A percentile compares a stretch with the other conserved stretches of the same genome.
Evolutionary conservation across 495 filamentous ascomycete genomes (phyloP).

Genomic region (Antarctomyces pellizariae): DNA sequence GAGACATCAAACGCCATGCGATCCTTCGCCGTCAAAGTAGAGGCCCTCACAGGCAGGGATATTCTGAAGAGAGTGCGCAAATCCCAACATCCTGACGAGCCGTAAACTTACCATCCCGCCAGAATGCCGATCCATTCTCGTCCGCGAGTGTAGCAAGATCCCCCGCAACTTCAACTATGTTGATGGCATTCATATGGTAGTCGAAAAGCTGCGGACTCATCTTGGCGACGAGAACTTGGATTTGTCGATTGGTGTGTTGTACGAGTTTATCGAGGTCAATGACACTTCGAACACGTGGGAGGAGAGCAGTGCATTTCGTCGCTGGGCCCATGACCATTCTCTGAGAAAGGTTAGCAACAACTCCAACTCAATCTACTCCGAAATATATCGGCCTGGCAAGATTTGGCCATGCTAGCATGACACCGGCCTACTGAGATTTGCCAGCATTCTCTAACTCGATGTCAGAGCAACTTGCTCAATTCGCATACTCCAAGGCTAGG

Average conservation of each 20-base stretch:
- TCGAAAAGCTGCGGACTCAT: constrained; percentile 1
- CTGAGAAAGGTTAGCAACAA: constrained; percentile 4
- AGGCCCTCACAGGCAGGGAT: too few relatives aligned
- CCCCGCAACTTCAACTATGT: constrained; percentile 4
- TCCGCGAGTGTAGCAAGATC: constrained; percentile 1
- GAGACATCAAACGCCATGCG: too few relatives aligned
- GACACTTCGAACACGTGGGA: constrained; percentile 2
- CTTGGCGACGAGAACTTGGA: constrained; percentile 6
- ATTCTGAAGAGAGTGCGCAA: too few relatives aligned
- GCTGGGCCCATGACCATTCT: constrained; percentile 2
- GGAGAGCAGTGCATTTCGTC: constrained; percentile 1
- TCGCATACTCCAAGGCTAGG: neutral
- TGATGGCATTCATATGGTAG: constrained; percentile 3
- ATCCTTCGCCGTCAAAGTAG: too few relatives aligned
- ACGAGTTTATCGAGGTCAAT: constrained; percentile 4
- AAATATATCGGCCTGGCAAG: too few relatives aligned
- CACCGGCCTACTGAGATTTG: too few relatives aligned
- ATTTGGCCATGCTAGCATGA: too few relatives aligned
- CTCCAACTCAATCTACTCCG: neutral
- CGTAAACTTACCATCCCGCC: too few relatives aligned
- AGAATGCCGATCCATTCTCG: neutral
- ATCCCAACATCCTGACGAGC: too few relatives aligned
- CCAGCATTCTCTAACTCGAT: too few relatives aligned
- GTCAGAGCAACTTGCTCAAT: constrained; percentile 1
- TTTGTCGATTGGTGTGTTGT: constrained; percentile 2